A percentile compares a stretch with the other conserved stretches of the same genome.
These are phyloP conservation scores for Ophiostoma sp. DNA, from an alignment of 2,329 filamentous ascomycete genomes.

Conservation along the genomic window DNA sequence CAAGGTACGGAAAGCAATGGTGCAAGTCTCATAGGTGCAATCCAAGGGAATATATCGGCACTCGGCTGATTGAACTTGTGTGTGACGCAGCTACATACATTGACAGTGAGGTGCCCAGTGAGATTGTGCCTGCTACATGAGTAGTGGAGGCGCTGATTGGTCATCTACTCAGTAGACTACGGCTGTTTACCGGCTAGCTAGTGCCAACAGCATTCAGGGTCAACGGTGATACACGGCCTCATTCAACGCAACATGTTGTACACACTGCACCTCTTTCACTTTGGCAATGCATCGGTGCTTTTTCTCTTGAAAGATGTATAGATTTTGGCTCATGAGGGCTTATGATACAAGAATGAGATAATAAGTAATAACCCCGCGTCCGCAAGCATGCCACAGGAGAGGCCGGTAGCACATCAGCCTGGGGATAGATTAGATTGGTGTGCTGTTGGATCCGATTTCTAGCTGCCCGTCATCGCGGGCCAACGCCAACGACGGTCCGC, in stretches of 20 bases:
- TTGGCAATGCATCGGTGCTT: neutral
- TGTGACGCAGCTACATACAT: neutral
- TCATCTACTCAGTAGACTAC: neutral
- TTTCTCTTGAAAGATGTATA: neutral
- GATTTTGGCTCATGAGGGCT: neutral
- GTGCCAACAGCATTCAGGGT: neutral
- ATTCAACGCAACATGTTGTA: neutral
- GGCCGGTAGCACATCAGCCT: neutral
- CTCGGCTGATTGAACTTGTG: neutral
- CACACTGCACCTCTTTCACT: neutral
- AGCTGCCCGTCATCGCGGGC: neutral
- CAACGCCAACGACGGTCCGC: neutral
- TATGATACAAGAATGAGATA: neutral
- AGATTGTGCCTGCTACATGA: neutral
- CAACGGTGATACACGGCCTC: neutral
- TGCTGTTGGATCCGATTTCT: neutral
- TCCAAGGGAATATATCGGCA: neutral
- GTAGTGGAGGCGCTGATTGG: conserved; percentile 10
- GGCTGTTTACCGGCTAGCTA: neutral
- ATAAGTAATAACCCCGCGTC: neutral
- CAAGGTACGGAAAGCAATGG: neutral
- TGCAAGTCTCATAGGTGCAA: conserved; percentile 10
- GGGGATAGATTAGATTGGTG: neutral
- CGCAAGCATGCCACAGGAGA: neutral
- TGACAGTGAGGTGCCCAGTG: neutral